Evolutionary conservation across 2,329 filamentous ascomycete genomes (phyloP).

Genomic region (Stemphylium lycopersici): DNA sequence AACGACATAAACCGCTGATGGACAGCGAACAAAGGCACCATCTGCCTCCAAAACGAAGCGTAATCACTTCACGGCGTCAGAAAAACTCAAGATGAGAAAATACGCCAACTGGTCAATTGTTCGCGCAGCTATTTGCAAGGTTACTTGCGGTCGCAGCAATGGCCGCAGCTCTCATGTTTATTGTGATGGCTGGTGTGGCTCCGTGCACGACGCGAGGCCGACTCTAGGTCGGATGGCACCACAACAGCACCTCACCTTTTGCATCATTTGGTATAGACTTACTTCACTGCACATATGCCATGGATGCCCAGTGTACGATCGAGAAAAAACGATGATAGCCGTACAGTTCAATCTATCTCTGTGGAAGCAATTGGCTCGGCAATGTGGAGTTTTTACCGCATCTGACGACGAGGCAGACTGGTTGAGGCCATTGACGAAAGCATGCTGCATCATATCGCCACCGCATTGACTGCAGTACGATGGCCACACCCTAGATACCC

Average conservation of each 20-base stretch:
- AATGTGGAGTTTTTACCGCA: conserved; percentile 33
- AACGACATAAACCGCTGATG: conserved; percentile 14
- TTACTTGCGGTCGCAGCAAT: conserved; percentile 36
- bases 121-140: conserved; percentile 39
- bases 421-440: conserved; percentile 34
- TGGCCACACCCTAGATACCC: conserved; percentile 29
- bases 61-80: conserved; percentile 25
- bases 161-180: conserved; percentile 44
- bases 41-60: conserved; percentile 25
- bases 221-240: conserved; percentile 30
- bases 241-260: conserved; percentile 37
- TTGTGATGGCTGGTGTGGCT: conserved; percentile 41
- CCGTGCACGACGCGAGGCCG: conserved; percentile 38
- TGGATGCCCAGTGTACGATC: conserved; percentile 19
- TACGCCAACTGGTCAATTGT: conserved; percentile 37
- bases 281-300: conserved; percentile 21
- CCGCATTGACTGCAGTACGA: conserved; percentile 31
- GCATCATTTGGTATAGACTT: conserved; percentile 24
- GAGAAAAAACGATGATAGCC: conserved; percentile 16
- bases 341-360: conserved; percentile 34
- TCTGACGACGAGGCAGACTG: conserved; percentile 38
- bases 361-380: conserved; percentile 39
- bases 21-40: conserved; percentile 26
- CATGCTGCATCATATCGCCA: conserved; percentile 44
- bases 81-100: conserved; percentile 25